Evolutionary conservation across 1,284 basidiomycete species (phyloP).

Genomic region (Boletellus sp.): DNA sequence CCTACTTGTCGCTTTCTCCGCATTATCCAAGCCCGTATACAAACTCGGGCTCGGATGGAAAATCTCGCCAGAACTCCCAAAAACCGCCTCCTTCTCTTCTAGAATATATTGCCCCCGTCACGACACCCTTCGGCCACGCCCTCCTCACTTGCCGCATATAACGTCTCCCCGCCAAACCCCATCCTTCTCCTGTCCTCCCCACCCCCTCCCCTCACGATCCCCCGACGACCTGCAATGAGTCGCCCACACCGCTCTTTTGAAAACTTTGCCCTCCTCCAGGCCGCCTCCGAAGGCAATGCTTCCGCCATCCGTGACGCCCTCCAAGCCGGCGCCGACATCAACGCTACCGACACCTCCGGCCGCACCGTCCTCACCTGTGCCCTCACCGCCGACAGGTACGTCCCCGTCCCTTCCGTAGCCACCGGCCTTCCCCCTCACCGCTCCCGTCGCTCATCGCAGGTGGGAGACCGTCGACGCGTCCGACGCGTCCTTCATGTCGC

Average conservation of each 20-base stretch:
- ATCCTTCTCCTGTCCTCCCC: neutral
- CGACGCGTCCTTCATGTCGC: slow-evolving; percentile 59
- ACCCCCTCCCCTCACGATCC: slow-evolving; percentile 20
- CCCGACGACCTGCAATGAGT: slow-evolving; percentile 35
- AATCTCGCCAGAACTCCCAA: slow-evolving; percentile 13
- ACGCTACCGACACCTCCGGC: slow-evolving; percentile 55
- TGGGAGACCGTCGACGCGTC: slow-evolving; percentile 66
- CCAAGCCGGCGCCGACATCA: slow-evolving; percentile 60
- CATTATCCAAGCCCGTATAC: slow-evolving; percentile 31
- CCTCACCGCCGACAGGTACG: slow-evolving; percentile 66
- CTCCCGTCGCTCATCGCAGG: slow-evolving; percentile 32
- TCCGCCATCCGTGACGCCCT: slow-evolving; percentile 51
- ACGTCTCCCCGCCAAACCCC: slow-evolving; percentile 17
- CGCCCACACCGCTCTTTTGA: slow-evolving; percentile 41
- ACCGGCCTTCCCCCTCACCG: slow-evolving; percentile 1
- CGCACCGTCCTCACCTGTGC: slow-evolving; percentile 62
- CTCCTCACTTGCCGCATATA: neutral
- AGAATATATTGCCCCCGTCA: too few species aligned
- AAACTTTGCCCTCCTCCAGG: slow-evolving; percentile 51
- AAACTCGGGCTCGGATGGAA: slow-evolving; percentile 16
- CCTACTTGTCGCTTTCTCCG: slow-evolving; percentile 16
- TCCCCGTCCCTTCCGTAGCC: slow-evolving; percentile 8
- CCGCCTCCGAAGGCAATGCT: slow-evolving; percentile 55
- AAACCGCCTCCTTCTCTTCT: slow-evolving; percentile 4
- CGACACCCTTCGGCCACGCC: neutral